Percentiles rank a stretch among this genome's conserved stretches.
phyloP scores from a whole-genome alignment of 2,329 filamentous ascomycete species.

The Fusarium proliferatum region DNA sequence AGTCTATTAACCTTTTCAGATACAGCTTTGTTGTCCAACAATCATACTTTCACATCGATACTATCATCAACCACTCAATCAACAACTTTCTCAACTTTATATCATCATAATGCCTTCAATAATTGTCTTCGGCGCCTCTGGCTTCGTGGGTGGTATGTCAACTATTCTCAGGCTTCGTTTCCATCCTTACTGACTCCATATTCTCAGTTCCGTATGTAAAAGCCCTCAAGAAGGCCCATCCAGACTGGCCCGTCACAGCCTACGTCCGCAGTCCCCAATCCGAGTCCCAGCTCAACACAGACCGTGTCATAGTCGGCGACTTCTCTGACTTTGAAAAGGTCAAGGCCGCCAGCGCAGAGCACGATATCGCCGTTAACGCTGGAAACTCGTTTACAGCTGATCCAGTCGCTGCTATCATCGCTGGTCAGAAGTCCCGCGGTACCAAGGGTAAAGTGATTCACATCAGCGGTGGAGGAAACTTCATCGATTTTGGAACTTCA shows the following conservation, averaged over 20 bases:
- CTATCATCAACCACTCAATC: too few relatives aligned
- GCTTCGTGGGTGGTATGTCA: conserved; percentile 9
- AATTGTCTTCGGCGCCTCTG: conserved; percentile 16
- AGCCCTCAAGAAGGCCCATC: conserved; percentile 14
- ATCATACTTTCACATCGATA: too few relatives aligned
- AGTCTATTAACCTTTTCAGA: neutral
- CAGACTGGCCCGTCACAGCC: conserved; percentile 8
- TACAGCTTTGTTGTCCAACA: neutral
- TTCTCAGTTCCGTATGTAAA: neutral
- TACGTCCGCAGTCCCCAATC: neutral
- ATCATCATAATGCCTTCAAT: neutral
- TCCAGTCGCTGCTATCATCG: conserved; percentile 5
- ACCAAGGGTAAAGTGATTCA: neutral
- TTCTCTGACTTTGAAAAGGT: conserved; percentile 10
- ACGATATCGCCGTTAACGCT: conserved; percentile 7
- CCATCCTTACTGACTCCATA: fast-evolving
- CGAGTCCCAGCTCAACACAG: neutral
- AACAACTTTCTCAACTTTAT: too few relatives aligned
- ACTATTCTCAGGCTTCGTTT: fast-evolving
- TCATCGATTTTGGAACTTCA: conserved; percentile 14
- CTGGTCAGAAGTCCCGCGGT: neutral
- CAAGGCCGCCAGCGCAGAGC: neutral
- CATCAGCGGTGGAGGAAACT: conserved; percentile 7
- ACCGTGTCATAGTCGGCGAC: neutral
- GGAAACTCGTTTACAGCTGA: conserved; percentile 1